Evolutionary conservation across 768 basidiomycete genomes (phyloP), one percentile per base, ranked within the genome.

Genomic region (Crepidotus variabilis): DNA sequence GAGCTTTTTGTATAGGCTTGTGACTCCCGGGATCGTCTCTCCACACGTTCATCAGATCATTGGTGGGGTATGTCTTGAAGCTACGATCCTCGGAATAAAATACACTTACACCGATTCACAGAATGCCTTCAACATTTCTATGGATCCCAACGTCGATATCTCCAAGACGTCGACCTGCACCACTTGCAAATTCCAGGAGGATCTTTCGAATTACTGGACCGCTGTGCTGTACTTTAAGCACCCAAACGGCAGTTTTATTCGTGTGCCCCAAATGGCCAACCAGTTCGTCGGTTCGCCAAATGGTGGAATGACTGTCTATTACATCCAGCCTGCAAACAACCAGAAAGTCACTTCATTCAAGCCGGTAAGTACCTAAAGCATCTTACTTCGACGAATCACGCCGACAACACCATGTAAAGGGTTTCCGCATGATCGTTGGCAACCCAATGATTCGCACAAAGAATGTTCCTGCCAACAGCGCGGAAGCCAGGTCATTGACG

Each of bases 351-450:
- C 35, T 8, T 36, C 35, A 16, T 36, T 36, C 35, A 8, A 8
- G 9, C 8, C 8, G 35, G 35, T 36, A 36, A 8, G 35, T 8
- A 36, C 16, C n/a, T n/a, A n/a, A n/a, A n/a, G n/a, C n/a, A n/a
- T 8, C 35, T 16, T 36, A 8, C 35, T 36, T 16, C 9, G 35
- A 36, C 35, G 35, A 36, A 36, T 8, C 16, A 36, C 35, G 16
- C n/a, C n/a, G 16, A 36, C 8, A 16, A 36, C 35, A 36, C 35
- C 16, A 8, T 8, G 35, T n/a, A 6, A 34, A 65, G 64, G 64
- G 64, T 33, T 65, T 65, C 62, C 61, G 64, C 18, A 65, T 65
- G 64, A 61, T 65, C 36, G 62, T 65, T 33, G 60, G 64, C 46
- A 50, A 65, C 47, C 56, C 64, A 2, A 53, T 60, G 49, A 45